These are phyloP conservation scores for Pythium vanterpoolii DNA, from an alignment of 352 stramenopile species.

Conservation along the genomic window DNA sequence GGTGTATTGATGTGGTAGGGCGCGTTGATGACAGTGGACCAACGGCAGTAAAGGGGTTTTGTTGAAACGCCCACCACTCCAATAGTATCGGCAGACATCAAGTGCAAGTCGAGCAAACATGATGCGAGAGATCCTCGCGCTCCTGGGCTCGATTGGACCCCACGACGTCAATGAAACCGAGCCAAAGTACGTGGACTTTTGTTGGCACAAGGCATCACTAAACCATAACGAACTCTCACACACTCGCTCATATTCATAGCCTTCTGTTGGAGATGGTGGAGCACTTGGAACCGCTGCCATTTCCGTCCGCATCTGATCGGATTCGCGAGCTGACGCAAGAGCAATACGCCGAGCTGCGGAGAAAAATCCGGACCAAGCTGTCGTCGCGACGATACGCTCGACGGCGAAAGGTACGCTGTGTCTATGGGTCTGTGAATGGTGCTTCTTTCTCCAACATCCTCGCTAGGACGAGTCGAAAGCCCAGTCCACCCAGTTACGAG, in stretches of 20 bases:
- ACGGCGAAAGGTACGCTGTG: conserved; percentile 14
- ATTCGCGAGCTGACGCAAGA: conserved; percentile 5
- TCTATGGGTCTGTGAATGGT: background rate
- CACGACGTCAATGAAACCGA: background rate
- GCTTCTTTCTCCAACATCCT: background rate
- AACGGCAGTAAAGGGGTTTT: no score
- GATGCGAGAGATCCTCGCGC: conserved; percentile 21
- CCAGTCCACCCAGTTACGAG: background rate
- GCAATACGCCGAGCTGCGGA: conserved; percentile 13
- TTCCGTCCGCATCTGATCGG: conserved; percentile 1
- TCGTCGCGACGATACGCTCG: conserved; percentile 12
- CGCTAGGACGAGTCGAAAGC: conserved; percentile 6
- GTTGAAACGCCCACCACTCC: no score
- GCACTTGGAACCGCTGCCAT: conserved; percentile 17
- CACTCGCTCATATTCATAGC: background rate
- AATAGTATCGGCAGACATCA: background rate
- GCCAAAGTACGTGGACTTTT: background rate
- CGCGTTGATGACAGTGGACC: no score
- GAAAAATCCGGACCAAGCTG: conserved; percentile 14
- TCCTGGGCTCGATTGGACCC: background rate
- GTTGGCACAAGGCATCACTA: background rate
- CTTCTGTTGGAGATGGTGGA: background rate
- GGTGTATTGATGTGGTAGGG: no score
- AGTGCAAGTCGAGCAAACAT: background rate
- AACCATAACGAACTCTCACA: background rate